These are phyloP conservation scores for Eruca vesicaria DNA, from an alignment of 441 rosid species.

Conservation along the genomic window DNA sequence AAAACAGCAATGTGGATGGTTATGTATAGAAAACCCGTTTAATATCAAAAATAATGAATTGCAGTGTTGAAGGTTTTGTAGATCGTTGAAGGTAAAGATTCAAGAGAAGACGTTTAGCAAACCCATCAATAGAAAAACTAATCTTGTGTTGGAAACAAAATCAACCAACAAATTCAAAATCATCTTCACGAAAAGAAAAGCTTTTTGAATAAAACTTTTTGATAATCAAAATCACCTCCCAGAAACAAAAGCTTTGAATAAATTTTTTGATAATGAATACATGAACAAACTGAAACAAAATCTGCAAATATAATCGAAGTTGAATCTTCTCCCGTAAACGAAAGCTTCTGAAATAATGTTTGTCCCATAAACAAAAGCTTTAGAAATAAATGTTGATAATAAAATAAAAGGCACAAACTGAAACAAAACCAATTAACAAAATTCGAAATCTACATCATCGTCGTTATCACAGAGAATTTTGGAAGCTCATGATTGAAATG, in stretches of 20 bases:
- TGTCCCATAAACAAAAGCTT: too few relatives aligned
- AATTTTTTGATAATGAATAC: not conserved
- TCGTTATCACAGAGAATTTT: not conserved
- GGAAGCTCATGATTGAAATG: not conserved
- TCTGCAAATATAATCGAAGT: not conserved
- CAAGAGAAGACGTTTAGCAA: too few relatives aligned
- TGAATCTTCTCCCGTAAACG: not conserved
- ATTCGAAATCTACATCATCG: not conserved
- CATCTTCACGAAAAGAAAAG: too few relatives aligned
- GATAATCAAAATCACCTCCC: not conserved
- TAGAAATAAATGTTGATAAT: not conserved
- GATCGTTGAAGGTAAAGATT: not conserved
- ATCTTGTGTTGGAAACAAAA: not conserved
- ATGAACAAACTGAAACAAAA: not conserved
- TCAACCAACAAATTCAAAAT: not conserved
- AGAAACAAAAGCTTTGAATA: not conserved
- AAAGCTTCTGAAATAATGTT: not conserved
- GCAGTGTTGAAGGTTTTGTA: not conserved
- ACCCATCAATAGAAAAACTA: not conserved
- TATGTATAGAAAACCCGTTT: not conserved
- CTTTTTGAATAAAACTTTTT: too few relatives aligned
- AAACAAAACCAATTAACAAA: not conserved
- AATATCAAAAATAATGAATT: not conserved
- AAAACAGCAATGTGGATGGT: not conserved
- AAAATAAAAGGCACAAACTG: not conserved